phyloP scores from a whole-genome alignment of 352 stramenopile genomes.

The Pythium insidiosum region DNA sequence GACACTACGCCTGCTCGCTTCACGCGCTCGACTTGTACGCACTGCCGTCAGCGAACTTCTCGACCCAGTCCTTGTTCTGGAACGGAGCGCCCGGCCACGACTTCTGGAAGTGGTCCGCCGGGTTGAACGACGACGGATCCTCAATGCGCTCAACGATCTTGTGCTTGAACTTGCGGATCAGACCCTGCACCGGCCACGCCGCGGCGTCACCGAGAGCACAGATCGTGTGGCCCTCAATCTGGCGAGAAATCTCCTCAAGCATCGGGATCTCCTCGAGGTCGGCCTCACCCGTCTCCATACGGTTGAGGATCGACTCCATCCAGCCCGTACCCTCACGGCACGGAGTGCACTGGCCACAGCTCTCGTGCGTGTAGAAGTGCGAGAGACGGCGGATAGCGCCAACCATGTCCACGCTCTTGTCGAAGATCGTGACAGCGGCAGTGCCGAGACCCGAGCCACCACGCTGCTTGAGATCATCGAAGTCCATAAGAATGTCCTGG shows the following conservation, averaged over 20 bases:
- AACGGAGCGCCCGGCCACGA: constrained; percentile 95
- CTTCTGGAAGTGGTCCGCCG: constrained; percentile 92
- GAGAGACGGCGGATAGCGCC: constrained; percentile 96
- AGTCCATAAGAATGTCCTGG: constrained; percentile 99
- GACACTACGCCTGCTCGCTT: too few relatives aligned
- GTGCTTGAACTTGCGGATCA: constrained; percentile 98
- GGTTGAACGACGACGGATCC: constrained; percentile 92
- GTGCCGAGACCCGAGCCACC: constrained; percentile 95
- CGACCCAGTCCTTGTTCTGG: constrained; percentile 93
- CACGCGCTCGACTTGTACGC: constrained; percentile 81
- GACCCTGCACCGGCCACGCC: constrained; percentile 98
- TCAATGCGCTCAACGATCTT: constrained; percentile 98
- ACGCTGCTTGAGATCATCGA: constrained; percentile 96
- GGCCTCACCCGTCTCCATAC: constrained; percentile 97
- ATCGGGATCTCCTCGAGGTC: constrained; percentile 99
- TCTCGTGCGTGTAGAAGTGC: constrained; percentile 99
- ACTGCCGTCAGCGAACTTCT: constrained; percentile 89
- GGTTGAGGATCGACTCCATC: constrained; percentile 96
- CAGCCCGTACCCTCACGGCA: constrained; percentile 97
- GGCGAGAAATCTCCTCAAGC: constrained; percentile 98
- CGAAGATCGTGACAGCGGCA: constrained; percentile 98
- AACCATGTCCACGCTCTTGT: constrained; percentile 99
- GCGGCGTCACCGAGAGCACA: constrained; percentile 98
- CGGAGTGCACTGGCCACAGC: constrained; percentile 98
- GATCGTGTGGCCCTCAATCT: constrained; percentile 99